Evolutionary conservation across 495 filamentous ascomycete genomes (phyloP).

Genomic region (Cercophora scortea): DNA sequence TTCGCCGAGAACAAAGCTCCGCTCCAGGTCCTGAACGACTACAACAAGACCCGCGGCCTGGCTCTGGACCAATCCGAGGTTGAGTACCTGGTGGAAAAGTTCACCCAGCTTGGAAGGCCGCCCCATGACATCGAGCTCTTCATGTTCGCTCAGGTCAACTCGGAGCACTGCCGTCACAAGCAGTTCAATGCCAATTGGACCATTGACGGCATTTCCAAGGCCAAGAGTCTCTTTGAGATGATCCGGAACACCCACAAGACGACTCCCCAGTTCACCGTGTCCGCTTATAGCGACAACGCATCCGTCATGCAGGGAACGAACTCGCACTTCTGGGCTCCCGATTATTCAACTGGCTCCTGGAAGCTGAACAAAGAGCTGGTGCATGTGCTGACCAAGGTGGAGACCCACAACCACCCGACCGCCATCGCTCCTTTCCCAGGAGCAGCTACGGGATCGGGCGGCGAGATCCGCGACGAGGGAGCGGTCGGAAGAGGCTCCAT

Average conservation of each 20-base stretch:
- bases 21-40: slow-evolving; percentile 63
- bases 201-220: slow-evolving; percentile 81
- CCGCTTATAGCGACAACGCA: slow-evolving; percentile 96
- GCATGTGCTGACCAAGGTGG: slow-evolving; percentile 88
- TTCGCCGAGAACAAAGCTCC: slow-evolving; percentile 53
- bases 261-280: slow-evolving; percentile 72
- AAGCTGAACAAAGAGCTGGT: slow-evolving; percentile 76
- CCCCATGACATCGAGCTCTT: slow-evolving; percentile 92
- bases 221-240: slow-evolving; percentile 81
- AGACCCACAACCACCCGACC: slow-evolving; percentile 97
- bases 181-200: slow-evolving; percentile 97
- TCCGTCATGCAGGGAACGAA: slow-evolving; percentile 76
- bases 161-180: slow-evolving; percentile 67
- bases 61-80: slow-evolving; percentile 85
- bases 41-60: slow-evolving; percentile 75
- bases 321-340: slow-evolving; percentile 77
- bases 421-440: slow-evolving; percentile 80
- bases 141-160: slow-evolving; percentile 98
- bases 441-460: slow-evolving; percentile 90
- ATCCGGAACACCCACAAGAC: slow-evolving; percentile 85
- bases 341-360: slow-evolving; percentile 80
- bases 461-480: slow-evolving; percentile 91
- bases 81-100: slow-evolving; percentile 84
- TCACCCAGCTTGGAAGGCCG: slow-evolving; percentile 62
- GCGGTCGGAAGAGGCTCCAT: slow-evolving; percentile 87